Evolutionary conservation across 2,329 filamentous ascomycete genomes (phyloP).

Genomic region (Ceratocystis huliohia): DNA sequence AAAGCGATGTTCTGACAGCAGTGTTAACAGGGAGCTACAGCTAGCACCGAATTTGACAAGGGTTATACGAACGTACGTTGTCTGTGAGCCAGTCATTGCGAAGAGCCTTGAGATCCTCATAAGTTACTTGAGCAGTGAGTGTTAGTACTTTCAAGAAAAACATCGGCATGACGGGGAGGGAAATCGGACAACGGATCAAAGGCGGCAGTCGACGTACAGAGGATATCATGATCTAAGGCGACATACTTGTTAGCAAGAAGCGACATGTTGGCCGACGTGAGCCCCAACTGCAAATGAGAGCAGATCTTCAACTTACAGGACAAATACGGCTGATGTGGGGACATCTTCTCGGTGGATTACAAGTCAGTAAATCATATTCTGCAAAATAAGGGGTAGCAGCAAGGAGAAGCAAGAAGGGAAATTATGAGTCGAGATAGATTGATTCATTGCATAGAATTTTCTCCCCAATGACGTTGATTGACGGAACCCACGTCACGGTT

Average conservation of each 20-base stretch:
- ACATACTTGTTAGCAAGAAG: not conserved
- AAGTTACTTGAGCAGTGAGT: conserved; percentile 19
- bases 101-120: conserved; percentile 74
- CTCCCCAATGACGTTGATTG: not conserved
- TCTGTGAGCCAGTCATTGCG: conserved; percentile 94
- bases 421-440: not conserved
- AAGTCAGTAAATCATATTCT: conserved; percentile 8
- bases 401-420: not conserved
- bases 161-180: not conserved
- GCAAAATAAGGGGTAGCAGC: not conserved
- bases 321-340: conserved; percentile 33
- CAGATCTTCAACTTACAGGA: conserved; percentile 31
- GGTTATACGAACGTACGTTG: conserved; percentile 49
- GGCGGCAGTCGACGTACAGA: conserved; percentile 25
- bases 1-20: conserved; percentile 76
- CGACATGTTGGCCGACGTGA: not conserved
- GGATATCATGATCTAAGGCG: conserved; percentile 29
- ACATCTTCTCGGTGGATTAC: conserved; percentile 24
- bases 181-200: not conserved
- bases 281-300: no score
- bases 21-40: not conserved
- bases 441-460: not conserved
- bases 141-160: conserved; percentile 1
- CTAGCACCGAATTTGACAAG: not conserved
- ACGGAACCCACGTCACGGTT: not conserved